A percentile compares a stretch with the other conserved stretches of the same genome.
Evolutionary conservation across 2,329 filamentous ascomycete genomes (phyloP).

Genomic region (Blastomyces percursus): DNA sequence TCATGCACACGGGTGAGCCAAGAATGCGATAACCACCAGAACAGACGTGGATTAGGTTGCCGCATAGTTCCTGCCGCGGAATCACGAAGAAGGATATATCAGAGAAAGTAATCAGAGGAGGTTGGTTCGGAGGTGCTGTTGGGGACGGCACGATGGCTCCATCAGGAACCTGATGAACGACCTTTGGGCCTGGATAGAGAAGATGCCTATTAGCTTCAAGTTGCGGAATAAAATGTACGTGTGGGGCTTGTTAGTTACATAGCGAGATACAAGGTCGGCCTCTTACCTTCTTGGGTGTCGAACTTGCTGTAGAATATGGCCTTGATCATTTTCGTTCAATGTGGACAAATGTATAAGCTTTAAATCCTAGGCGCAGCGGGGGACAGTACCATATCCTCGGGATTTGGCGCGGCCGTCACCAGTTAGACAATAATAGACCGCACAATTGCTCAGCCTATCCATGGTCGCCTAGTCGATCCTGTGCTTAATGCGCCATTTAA

Average conservation of each 20-base stretch:
- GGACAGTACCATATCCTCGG: background rate
- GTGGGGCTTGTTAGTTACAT: background rate
- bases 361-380: no score
- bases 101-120: conserved; percentile 72
- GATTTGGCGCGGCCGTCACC: background rate
- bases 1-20: conserved; percentile 80
- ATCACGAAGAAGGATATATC: conserved; percentile 88
- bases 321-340: conserved; percentile 44
- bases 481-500: background rate
- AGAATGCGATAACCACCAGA: conserved; percentile 70
- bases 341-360: background rate
- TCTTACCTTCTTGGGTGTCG: conserved; percentile 45
- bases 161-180: conserved; percentile 54
- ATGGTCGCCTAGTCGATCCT: background rate
- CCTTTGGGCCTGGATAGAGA: conserved; percentile 43
- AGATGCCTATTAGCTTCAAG: background rate
- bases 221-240: background rate
- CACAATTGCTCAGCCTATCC: background rate
- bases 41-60: conserved; percentile 64
- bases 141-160: conserved; percentile 43
- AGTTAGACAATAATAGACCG: background rate
- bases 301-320: conserved; percentile 59
- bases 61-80: conserved; percentile 88
- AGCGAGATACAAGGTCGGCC: background rate
- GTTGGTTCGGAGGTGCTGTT: conserved; percentile 38